Conservation (phyloP, 2,329 filamentous ascomycete genomes). For the Aspergillus costaricaensis region DNA sequence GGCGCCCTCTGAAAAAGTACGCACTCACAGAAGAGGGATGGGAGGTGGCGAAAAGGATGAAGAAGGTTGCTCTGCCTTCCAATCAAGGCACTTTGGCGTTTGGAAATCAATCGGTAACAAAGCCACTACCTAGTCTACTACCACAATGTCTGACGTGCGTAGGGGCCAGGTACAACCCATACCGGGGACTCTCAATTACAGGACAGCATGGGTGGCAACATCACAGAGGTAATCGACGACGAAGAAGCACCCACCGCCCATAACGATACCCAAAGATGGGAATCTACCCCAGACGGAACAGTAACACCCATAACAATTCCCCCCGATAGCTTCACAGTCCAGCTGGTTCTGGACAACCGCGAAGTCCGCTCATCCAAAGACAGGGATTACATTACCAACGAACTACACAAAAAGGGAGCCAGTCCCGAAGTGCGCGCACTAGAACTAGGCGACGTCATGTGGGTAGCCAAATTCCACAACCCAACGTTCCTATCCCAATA, state of each 20-base stretch:
- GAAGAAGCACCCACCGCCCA: slow-evolving; percentile 6
- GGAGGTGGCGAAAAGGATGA: slow-evolving; percentile 69
- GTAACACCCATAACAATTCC: slow-evolving; percentile 63
- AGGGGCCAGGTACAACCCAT: neutral
- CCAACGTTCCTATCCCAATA: slow-evolving; percentile 56
- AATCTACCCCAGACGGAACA: slow-evolving; percentile 22
- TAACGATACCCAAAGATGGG: slow-evolving; percentile 1
- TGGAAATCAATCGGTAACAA: slow-evolving; percentile 17
- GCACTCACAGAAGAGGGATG: slow-evolving; percentile 74
- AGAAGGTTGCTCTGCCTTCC: slow-evolving; percentile 46
- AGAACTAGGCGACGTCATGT: slow-evolving; percentile 74
- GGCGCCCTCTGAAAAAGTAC: slow-evolving; percentile 68
- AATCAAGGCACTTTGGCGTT: slow-evolving; percentile 22
- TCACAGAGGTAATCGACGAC: slow-evolving; percentile 13
- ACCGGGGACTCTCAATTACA: neutral
- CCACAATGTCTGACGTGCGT: neutral
- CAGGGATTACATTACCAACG: slow-evolving; percentile 73
- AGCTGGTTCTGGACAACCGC: slow-evolving; percentile 72
- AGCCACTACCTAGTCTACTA: neutral
- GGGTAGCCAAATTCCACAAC: slow-evolving; percentile 73
- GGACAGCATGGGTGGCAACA: neutral
- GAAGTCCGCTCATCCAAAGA: slow-evolving; percentile 73
- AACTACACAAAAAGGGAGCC: slow-evolving; percentile 67
- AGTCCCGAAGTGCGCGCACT: slow-evolving; percentile 67
- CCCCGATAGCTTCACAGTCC: slow-evolving; percentile 69